Conservation (phyloP, 139 green algal genomes). For the Chlamydomonas asymmetrica region DNA sequence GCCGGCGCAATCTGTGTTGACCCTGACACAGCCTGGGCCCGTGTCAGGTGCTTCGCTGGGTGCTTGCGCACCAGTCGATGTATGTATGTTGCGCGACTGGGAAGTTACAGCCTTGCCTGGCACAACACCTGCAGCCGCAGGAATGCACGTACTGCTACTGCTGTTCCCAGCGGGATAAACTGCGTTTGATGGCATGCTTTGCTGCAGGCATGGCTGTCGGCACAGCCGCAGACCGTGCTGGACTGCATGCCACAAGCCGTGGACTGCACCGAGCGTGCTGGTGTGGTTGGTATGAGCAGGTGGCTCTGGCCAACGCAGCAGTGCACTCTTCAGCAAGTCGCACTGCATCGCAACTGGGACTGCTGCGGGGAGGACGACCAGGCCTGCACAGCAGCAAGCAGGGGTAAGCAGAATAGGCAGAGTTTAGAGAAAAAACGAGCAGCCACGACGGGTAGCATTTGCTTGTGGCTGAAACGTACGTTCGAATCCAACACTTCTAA, state of each 20-base stretch:
- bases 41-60: not conserved
- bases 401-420: no score
- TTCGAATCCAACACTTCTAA: no score
- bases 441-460: no score
- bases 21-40: not conserved
- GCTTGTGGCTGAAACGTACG: no score
- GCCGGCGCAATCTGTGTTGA: not conserved
- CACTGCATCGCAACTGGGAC: conserved; percentile 37
- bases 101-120: not conserved
- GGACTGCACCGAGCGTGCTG: conserved; percentile 6
- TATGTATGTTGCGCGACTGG: not conserved
- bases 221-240: conserved; percentile 8
- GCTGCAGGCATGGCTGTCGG: not conserved
- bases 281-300: conserved; percentile 66
- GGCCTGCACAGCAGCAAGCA: no score
- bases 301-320: conserved; percentile 49
- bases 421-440: no score
- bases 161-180: not conserved
- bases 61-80: not conserved
- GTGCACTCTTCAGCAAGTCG: conserved; percentile 37
- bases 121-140: conserved; percentile 1
- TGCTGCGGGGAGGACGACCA: conserved; percentile 51
- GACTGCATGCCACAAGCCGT: conserved; percentile 57
- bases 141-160: not conserved
- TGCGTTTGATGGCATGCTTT: conserved; percentile 13